Evolutionary conservation across 1,139 yeast species (phyloP).

Genomic region (Arxiozyma bovina): DNA sequence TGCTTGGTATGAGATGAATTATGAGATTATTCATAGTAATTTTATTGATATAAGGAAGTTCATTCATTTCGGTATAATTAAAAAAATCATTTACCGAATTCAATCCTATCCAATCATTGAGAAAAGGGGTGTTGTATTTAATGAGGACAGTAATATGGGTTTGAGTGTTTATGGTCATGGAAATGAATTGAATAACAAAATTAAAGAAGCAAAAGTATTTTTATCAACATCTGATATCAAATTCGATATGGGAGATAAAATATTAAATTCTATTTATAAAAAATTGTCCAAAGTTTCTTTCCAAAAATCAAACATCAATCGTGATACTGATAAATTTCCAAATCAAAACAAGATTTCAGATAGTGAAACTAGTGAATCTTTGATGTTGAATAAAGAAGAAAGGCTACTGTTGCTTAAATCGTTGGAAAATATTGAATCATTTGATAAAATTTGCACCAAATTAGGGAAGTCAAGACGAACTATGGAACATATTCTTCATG

Average conservation of each 20-base stretch:
- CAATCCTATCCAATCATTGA: slow-evolving; percentile 61
- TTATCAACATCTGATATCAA: slow-evolving; percentile 28
- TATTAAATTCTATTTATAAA: slow-evolving; percentile 22
- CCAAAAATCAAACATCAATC: slow-evolving; percentile 9
- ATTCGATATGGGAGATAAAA: slow-evolving; percentile 25
- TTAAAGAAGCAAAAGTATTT: slow-evolving; percentile 2
- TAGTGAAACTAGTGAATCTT: background rate
- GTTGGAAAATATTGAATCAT: slow-evolving; percentile 49
- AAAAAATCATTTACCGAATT: slow-evolving; percentile 75
- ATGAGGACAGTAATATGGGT: slow-evolving; percentile 7
- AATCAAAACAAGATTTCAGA: background rate
- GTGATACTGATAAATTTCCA: background rate
- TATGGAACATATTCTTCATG: slow-evolving; percentile 43
- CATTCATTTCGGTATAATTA: slow-evolving; percentile 74
- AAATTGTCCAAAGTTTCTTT: slow-evolving; percentile 26
- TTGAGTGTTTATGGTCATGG: slow-evolving; percentile 24
- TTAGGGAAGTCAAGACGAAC: slow-evolving; percentile 49
- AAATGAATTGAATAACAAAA: slow-evolving; percentile 12
- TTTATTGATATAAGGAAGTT: slow-evolving; percentile 77
- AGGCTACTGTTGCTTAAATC: slow-evolving; percentile 39
- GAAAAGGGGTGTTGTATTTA: slow-evolving; percentile 2
- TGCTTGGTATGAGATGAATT: slow-evolving; percentile 73
- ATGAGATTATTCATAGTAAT: slow-evolving; percentile 46
- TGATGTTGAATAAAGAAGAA: slow-evolving; percentile 26
- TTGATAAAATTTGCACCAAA: slow-evolving; percentile 69